Evolutionary conservation across 2,329 filamentous ascomycete species (phyloP).

Genomic region (Epichloe sp.): DNA sequence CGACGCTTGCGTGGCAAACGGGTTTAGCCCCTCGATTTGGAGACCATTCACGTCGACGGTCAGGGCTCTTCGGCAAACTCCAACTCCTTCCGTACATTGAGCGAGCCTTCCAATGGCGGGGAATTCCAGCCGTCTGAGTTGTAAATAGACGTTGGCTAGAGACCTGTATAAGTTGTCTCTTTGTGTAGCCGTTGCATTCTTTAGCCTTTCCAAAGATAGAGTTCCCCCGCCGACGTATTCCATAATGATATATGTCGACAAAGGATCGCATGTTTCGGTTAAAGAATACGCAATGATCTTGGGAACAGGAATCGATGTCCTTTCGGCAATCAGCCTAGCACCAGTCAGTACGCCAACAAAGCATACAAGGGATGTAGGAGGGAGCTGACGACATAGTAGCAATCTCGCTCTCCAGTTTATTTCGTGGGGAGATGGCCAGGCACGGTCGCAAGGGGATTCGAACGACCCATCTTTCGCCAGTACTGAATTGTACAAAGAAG

Average conservation of each 20-base stretch:
- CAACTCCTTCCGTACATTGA: not conserved
- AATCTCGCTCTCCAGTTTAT: slow-evolving; percentile 3
- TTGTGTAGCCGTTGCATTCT: slow-evolving; percentile 1
- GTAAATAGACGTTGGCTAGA: slow-evolving; percentile 8
- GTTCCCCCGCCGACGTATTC: slow-evolving; percentile 1
- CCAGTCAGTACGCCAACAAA: too few relatives aligned
- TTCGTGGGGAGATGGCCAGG: not conserved
- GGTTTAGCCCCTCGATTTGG: slow-evolving; percentile 6
- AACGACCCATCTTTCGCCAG: slow-evolving; percentile 1
- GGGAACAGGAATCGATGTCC: not conserved
- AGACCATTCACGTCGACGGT: slow-evolving; percentile 8
- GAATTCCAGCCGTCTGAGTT: slow-evolving; percentile 8
- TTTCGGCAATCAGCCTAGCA: too few relatives aligned
- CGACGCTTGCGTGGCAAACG: slow-evolving; percentile 2
- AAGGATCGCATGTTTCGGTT: not conserved
- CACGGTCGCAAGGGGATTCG: slow-evolving; percentile 1
- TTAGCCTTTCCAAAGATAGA: slow-evolving; percentile 1
- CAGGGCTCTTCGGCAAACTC: slow-evolving; percentile 3
- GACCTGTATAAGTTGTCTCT: slow-evolving; percentile 4
- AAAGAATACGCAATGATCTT: not conserved
- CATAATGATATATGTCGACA: slow-evolving; percentile 6
- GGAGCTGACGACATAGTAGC: not conserved
- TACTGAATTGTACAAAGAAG: slow-evolving; percentile 1
- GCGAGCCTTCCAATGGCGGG: slow-evolving; percentile 6
- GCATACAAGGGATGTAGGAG: too few relatives aligned